Percentiles rank a stretch among this genome's conserved stretches.
phyloP scores from a whole-genome alignment of 2,329 filamentous ascomycete species.

The Beauveria sp. region DNA sequence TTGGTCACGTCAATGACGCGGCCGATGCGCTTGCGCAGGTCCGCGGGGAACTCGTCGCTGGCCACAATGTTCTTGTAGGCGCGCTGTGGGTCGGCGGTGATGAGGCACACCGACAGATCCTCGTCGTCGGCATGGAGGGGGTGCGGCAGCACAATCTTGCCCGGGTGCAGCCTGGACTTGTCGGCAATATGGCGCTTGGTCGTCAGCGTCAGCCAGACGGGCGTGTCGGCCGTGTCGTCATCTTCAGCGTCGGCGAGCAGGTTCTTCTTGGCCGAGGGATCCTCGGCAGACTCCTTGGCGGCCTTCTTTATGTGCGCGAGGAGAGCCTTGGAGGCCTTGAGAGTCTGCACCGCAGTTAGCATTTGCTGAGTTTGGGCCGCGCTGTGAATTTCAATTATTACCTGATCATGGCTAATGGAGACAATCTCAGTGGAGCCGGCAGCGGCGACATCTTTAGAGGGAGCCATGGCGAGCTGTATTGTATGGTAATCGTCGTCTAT shows the following conservation, averaged over 20 bases:
- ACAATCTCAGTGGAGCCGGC: constrained; percentile 24
- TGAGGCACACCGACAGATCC: constrained; percentile 71
- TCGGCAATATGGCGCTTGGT: constrained; percentile 63
- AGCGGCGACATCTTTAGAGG: constrained; percentile 32
- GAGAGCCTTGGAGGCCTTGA: constrained; percentile 57
- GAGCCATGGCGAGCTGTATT: constrained; percentile 28
- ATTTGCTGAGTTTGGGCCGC: neutral
- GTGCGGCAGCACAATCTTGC: constrained; percentile 73
- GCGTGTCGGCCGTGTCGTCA: constrained; percentile 38
- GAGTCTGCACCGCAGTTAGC: constrained; percentile 32
- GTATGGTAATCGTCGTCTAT: constrained; percentile 12
- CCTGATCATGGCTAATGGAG: constrained; percentile 35
- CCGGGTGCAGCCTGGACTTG: constrained; percentile 72
- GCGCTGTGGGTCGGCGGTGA: constrained; percentile 74
- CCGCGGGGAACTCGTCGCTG: constrained; percentile 61
- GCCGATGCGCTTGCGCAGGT: constrained; percentile 59
- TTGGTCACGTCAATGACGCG: constrained; percentile 77
- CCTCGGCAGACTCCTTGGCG: constrained; percentile 37
- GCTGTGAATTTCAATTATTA: constrained; percentile 11
- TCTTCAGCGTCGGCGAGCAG: constrained; percentile 40
- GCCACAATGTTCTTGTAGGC: constrained; percentile 84
- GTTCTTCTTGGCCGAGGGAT: constrained; percentile 47
- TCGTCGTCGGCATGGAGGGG: constrained; percentile 52
- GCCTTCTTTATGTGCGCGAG: constrained; percentile 54
- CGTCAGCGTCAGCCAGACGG: constrained; percentile 55